Evolutionary conservation across 768 basidiomycete species (phyloP).

Genomic region (Cytidiella melzeri): DNA sequence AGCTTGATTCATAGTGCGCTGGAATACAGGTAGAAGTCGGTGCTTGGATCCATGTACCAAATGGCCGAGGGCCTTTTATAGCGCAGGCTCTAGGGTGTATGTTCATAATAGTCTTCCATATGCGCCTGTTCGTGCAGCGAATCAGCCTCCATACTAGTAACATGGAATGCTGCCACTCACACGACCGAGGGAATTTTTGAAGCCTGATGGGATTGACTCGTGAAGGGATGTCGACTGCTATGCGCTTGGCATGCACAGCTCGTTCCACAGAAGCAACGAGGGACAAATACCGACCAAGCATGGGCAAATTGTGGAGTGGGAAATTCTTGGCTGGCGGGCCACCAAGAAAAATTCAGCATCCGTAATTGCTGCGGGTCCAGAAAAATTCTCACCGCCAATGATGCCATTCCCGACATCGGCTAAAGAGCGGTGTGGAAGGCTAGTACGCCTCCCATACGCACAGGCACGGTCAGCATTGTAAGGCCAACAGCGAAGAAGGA

Average conservation of each 20-base stretch:
- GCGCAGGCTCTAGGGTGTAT: neutral
- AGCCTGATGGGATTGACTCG: neutral
- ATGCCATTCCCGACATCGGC: no score
- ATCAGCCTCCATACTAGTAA: neutral
- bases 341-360: neutral
- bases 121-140: neutral
- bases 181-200: neutral
- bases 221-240: neutral
- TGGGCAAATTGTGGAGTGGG: neutral
- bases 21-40: neutral
- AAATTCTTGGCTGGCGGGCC: neutral
- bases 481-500: no score
- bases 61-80: neutral
- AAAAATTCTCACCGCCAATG: neutral
- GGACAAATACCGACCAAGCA: neutral
- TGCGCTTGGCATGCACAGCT: neutral
- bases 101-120: neutral
- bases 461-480: no score
- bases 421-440: no score
- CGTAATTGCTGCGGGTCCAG: neutral
- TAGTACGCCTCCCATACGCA: no score
- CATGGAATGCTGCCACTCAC: neutral
- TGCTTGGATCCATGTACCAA: neutral
- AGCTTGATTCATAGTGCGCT: neutral
- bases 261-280: neutral